A percentile compares a stretch with the other conserved stretches of the same genome.
phyloP scores from a whole-genome alignment of 305 asterid species.

The Rubia balearica region DNA sequence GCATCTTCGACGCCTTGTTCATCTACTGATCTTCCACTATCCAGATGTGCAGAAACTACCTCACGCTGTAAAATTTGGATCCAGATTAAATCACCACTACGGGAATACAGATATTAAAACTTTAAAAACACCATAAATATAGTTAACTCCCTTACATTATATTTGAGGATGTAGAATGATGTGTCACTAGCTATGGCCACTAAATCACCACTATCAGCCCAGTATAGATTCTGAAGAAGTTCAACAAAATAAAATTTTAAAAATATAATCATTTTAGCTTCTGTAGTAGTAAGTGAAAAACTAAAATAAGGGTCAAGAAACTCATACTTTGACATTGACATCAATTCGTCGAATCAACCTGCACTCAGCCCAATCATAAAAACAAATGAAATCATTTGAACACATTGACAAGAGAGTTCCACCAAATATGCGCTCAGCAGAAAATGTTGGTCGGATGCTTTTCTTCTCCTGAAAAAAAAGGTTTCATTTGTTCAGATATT shows the following conservation, averaged over 20 bases:
- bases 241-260: neutral
- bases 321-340: constrained; percentile 78
- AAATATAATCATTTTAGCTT: constrained; percentile 8
- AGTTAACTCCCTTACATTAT: constrained; percentile 44
- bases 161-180: constrained; percentile 58
- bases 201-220: constrained; percentile 99
- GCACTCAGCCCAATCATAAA: constrained; percentile 95
- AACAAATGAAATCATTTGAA: constrained; percentile 91
- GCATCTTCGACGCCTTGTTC: constrained; percentile 96
- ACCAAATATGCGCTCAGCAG: constrained; percentile 91
- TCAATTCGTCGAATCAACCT: constrained; percentile 88
- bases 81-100: constrained; percentile 14
- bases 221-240: constrained; percentile 77
- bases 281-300: neutral
- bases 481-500: constrained; percentile 18
- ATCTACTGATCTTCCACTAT: constrained; percentile 73
- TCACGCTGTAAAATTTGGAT: constrained; percentile 62
- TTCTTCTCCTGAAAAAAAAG: constrained; percentile 77
- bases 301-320: neutral
- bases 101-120: neutral
- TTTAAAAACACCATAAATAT: constrained; percentile 6
- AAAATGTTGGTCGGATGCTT: constrained; percentile 93
- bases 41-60: constrained; percentile 81
- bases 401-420: constrained; percentile 89
- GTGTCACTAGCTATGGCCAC: constrained; percentile 71